A percentile compares a stretch with the other conserved stretches of the same genome.
Conservation (phyloP, 2,329 filamentous ascomycete species). For the Paracamarosporium sp. region DNA sequence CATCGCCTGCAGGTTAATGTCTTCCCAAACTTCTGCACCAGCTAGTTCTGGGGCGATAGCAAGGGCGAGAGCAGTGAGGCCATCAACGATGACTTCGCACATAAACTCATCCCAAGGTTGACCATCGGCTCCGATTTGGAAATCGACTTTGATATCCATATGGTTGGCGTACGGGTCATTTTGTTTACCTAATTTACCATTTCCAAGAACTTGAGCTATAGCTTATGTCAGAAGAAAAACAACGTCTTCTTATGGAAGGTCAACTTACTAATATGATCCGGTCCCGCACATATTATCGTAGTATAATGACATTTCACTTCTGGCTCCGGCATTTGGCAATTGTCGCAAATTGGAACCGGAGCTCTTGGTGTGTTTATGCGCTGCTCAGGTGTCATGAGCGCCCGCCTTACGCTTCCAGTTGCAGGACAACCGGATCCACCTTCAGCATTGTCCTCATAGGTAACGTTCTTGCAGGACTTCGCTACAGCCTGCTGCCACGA, state of each 20-base stretch:
- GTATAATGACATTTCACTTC: not conserved
- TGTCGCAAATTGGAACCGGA: not conserved
- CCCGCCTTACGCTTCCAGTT: not conserved
- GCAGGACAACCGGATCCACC: constrained; percentile 1
- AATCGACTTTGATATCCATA: constrained; percentile 2
- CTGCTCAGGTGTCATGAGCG: not conserved
- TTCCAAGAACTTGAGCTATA: not conserved
- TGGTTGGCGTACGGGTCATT: constrained; percentile 6
- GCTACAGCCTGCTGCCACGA: constrained; percentile 8
- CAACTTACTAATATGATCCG: constrained; percentile 5
- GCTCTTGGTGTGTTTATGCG: not conserved
- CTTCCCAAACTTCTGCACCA: constrained; percentile 2
- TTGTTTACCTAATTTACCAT: not conserved
- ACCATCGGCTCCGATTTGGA: not conserved
- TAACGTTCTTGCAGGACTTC: constrained; percentile 11
- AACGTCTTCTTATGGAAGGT: not conserved
- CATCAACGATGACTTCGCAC: constrained; percentile 4
- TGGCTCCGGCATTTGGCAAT: not conserved
- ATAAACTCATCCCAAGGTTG: constrained; percentile 2
- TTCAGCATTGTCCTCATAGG: constrained; percentile 4
- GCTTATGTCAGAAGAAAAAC: not conserved
- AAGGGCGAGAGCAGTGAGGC: constrained; percentile 4
- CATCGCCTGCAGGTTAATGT: constrained; percentile 1
- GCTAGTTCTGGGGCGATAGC: constrained; percentile 8
- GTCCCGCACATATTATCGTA: not conserved